Base-by-base conservation (phyloP, 306 rosid species). In the Parietaria judaica region DNA sequence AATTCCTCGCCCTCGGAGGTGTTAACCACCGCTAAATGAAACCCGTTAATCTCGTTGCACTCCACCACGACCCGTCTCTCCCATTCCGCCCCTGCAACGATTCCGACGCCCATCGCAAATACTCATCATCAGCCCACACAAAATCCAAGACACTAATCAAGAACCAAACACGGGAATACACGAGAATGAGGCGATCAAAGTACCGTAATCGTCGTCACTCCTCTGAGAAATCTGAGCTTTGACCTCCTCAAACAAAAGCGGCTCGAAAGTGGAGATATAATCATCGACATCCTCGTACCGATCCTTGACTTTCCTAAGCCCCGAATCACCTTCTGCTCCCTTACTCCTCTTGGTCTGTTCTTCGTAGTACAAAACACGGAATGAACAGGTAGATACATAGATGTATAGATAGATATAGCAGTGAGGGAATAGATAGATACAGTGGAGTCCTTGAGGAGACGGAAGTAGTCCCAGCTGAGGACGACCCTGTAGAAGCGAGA, bases 201-300 rank as follows among this genome's bases (percentile, higher is more conserved):
- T 79, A 83, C 96, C 85, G 10, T 81, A 85, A 50, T 81, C 84
- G 6, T 73, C 80, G 16, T 86, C 92, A 46, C 72, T 75, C 45
- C 72, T 72, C 76, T 72, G 68, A 48, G 68, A 63, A 48, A 91
- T 85, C 72, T 91, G 95, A 31, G 97, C 77, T 76, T 83, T 91
- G 61, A 87, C 82, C 78, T 91, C 97, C 72, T 85, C 95, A 31
- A 87, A 85, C 11, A 91, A 37, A 55, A 91, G 90, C n/a, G 96
- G 97, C 74, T 85, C 95, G 49, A 79, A 91, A 5, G 97, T 87
- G 36, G 87, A 78, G 71, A 78, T 73, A 68, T 91, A 91, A 58
- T 91, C 96, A 64, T 83, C 87, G 52, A 83, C 78, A n/a, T 85
- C 86, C 11, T 80, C 73, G 77, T 91, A 91, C 6, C 54, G 36